Percentiles rank a stretch among this genome's conserved stretches.
Conservation (phyloP, 2,329 filamentous ascomycete genomes). For the Spiromastix sp. region DNA sequence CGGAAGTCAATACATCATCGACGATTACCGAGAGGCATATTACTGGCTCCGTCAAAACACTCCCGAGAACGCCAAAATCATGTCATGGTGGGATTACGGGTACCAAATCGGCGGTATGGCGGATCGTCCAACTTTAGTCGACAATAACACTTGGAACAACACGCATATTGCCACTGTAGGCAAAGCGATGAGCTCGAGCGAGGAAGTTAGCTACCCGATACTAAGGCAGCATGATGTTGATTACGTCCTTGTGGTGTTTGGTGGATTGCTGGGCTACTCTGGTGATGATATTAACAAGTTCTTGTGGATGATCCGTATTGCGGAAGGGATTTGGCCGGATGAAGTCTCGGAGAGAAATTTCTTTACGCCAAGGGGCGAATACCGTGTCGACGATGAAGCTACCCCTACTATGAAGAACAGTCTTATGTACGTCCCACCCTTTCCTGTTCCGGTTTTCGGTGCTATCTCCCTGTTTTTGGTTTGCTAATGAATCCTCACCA, state of each 20-base stretch:
- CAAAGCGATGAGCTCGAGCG: slow-evolving; percentile 95
- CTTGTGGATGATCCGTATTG: slow-evolving; percentile 99
- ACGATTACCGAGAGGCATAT: slow-evolving; percentile 98
- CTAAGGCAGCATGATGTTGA: slow-evolving; percentile 98
- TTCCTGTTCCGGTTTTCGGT: neutral
- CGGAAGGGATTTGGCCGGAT: slow-evolving; percentile 99
- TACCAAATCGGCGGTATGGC: slow-evolving; percentile 99
- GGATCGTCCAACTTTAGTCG: slow-evolving; percentile 88
- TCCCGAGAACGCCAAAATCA: slow-evolving; percentile 86
- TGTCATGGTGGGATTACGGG: slow-evolving; percentile 99
- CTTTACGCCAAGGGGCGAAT: slow-evolving; percentile 89
- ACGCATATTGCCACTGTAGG: slow-evolving; percentile 98
- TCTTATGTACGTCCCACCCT: slow-evolving; percentile 66
- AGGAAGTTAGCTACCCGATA: slow-evolving; percentile 97
- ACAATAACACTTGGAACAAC: slow-evolving; percentile 99
- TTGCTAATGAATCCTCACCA: slow-evolving; percentile 26
- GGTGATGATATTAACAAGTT: slow-evolving; percentile 99
- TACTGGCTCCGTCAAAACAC: slow-evolving; percentile 99
- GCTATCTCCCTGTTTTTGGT: neutral
- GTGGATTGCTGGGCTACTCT: slow-evolving; percentile 89
- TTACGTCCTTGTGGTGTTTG: slow-evolving; percentile 96
- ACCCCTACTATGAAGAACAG: slow-evolving; percentile 98
- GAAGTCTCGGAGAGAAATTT: slow-evolving; percentile 96
- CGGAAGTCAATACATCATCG: slow-evolving; percentile 95
- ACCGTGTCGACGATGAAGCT: slow-evolving; percentile 84